phyloP scores from a whole-genome alignment of 495 filamentous ascomycete genomes.

The Hyaloscypha finlandica region DNA sequence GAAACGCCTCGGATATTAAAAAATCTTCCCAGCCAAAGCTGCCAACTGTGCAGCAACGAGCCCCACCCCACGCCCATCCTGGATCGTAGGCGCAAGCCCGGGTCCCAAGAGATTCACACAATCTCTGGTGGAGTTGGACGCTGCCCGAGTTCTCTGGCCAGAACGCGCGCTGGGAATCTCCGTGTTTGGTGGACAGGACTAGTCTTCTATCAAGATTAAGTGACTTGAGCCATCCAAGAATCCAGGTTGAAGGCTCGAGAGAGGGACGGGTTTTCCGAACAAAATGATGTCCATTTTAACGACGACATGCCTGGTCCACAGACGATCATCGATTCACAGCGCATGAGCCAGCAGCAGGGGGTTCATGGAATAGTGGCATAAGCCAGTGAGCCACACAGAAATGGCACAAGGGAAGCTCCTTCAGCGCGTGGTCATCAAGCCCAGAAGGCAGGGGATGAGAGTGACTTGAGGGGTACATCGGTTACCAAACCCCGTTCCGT shows the following conservation, averaged over 20 bases:
- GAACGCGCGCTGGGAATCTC: neutral
- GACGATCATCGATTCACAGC: neutral
- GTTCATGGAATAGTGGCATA: neutral
- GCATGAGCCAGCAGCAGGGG: neutral
- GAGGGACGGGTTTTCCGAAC: neutral
- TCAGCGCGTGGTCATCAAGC: neutral
- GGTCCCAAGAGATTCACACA: neutral
- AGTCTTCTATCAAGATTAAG: neutral
- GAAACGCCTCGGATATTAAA: neutral
- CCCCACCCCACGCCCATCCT: neutral
- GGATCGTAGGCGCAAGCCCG: neutral
- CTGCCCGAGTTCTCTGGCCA: neutral
- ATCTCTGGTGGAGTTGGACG: neutral
- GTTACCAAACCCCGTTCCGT: neutral
- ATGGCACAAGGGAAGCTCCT: neutral
- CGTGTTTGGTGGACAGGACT: neutral
- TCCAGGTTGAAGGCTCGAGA: neutral
- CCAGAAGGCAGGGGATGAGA: neutral
- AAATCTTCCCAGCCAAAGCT: neutral
- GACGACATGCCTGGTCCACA: neutral
- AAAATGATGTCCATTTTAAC: constrained; percentile 2
- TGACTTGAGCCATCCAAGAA: neutral
- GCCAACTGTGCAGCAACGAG: neutral
- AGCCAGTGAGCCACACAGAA: neutral
- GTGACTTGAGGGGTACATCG: neutral